Conservation (phyloP, 2,329 filamentous ascomycete genomes). For the Hirsutella rhossiliensis region DNA sequence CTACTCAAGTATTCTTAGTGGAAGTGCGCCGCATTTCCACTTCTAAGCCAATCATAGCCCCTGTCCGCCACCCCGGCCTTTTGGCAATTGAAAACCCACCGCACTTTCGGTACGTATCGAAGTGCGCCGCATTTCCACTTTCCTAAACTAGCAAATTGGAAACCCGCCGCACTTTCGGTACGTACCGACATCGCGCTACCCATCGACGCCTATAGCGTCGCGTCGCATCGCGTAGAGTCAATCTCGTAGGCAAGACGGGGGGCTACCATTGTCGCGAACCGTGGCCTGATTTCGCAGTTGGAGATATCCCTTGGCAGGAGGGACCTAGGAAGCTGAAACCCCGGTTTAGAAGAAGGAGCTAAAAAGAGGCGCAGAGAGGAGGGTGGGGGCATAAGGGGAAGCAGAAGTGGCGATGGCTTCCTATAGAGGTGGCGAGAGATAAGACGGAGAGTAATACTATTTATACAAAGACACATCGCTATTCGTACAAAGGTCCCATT, state of each 20-base stretch:
- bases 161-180: not conserved
- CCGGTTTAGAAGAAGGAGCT: too few relatives aligned
- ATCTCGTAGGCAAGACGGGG: not conserved
- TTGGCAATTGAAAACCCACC: not conserved
- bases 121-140: not conserved
- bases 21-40: not conserved
- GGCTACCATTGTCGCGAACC: too few relatives aligned
- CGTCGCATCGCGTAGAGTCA: not conserved
- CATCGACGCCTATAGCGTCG: not conserved
- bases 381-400: too few relatives aligned
- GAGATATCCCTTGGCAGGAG: too few relatives aligned
- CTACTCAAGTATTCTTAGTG: not conserved
- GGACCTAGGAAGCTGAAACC: too few relatives aligned
- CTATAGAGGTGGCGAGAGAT: too few relatives aligned
- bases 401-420: too few relatives aligned
- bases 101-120: not conserved
- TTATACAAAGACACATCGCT: too few relatives aligned
- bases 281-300: too few relatives aligned
- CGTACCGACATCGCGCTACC: not conserved
- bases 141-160: not conserved
- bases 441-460: too few relatives aligned
- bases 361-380: too few relatives aligned
- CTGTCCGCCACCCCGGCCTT: not conserved
- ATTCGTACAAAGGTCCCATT: too few relatives aligned
- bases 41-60: not conserved